Base-by-base conservation (phyloP, 2,329 filamentous ascomycete genomes). In the Malbranchea zuffiana region DNA sequence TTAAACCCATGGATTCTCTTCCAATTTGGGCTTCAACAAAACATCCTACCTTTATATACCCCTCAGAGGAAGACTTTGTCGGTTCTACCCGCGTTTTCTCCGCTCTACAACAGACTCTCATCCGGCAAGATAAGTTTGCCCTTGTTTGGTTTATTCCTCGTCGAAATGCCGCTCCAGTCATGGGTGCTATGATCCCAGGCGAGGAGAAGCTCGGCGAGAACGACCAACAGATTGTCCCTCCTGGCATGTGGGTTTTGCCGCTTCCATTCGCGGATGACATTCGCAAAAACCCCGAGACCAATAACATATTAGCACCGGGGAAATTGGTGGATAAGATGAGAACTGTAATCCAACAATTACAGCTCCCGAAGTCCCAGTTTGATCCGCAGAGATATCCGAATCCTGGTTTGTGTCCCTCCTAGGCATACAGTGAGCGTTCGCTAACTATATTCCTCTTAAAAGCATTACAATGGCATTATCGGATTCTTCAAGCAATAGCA, bases 391-490 rank as follows among this genome's bases (percentile, higher is more conserved):
- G 81, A 52, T 96, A 95, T 51, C 84, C 90, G 0, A 98, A 98
- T 44, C 86, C 87, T 6, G 54, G 63, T 63, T 49, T 44, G 60
- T 45, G n/a, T 8, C 4, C 20, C 10, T 13, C 13, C 27, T n/a
- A n/a, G n/a, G n/a, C 13, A 16, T n/a, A 15, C 20, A 16, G 11
- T 16, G 8, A 8, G 10, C 8, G 11, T 15, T 18, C 10, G 20
- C 29, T 46, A 32, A 47, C 15, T 11, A 12, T 25, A n/a, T n/a
- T n/a, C n/a, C n/a, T n/a, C n/a, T 32, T 10, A 5, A 39, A 35
- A 53, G 74, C 82, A 6, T 68, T 98, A 16, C 90, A 98, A 61
- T 98, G 88, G 87, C 90, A 96, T 63, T 98, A 96, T 66, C 80
- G 77, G 44, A 93, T 98, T 30, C 66, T 98, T 1, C 90, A 98